Evolutionary conservation across 768 basidiomycete genomes (phyloP), one percentile per base, ranked within the genome.

Genomic region (Russula abietina): DNA sequence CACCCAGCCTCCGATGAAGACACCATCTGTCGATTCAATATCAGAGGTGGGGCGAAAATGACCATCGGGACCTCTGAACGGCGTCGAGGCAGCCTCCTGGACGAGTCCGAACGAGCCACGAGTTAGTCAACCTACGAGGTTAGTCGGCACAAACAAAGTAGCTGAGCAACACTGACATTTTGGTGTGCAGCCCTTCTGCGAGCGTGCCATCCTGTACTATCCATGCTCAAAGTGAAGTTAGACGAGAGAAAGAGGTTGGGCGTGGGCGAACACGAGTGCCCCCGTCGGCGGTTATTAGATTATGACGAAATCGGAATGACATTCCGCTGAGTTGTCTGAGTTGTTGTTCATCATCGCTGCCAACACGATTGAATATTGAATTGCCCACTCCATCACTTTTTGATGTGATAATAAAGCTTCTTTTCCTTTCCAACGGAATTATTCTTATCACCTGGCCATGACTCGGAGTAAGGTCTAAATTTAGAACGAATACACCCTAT

Each of bases 121-220:
- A 61, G 39, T 41, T 9, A 11, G 38, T 26, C 38, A 26, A 57
- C 19, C 26, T 24, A 55, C 4, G 30, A 59, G 53, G 22, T 7
- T 3, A 17, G 2, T 8, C 61, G 51, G 39, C 22, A 45, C 38
- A 50, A 57, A 30, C 28, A 30, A 56, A 33, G n/a, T 36, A 12
- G 28, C 33, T 33, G 41, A 28, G 11, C 14, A 0, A 54, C 7
- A 59, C 62, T 32, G 11, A 68, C 52, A 67, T 76, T 62, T 66
- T 80, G 85, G 75, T 80, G 80, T 56, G 80, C 75, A 3, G 86
- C 91, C 65, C 81, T 80, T 57, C 83, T 80, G 17, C 78, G 78
- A 39, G 89, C 88, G 68, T 81, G 81, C 89, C 90, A 92, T 60
- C 91, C 91, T 58, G 84, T 75, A 61, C 81, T 84, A 71, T 91